Evolutionary conservation across 176 grass and related monocot genomes (phyloP).

Genomic region (Calamus simplicifolius): DNA sequence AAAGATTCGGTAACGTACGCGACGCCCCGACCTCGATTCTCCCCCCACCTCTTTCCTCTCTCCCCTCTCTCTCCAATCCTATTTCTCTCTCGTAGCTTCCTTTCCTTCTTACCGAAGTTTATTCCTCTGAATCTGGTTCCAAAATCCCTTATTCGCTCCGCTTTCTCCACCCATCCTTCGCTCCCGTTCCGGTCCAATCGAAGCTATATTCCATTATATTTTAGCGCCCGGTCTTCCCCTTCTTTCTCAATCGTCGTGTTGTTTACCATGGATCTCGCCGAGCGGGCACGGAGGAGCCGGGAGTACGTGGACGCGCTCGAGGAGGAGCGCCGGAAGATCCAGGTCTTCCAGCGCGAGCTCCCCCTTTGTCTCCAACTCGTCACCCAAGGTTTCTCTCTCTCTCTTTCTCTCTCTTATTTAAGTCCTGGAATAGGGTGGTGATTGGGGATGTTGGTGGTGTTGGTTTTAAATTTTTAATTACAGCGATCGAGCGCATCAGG

Average conservation of each 20-base stretch:
- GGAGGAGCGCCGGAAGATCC: slow-evolving; percentile 3
- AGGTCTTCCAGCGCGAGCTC: neutral
- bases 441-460: neutral
- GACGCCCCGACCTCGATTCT: too few relatives aligned
- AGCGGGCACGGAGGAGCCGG: neutral
- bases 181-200: too few relatives aligned
- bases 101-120: too few relatives aligned
- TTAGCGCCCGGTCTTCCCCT: neutral
- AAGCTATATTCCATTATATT: too few relatives aligned
- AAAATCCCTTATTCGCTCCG: too few relatives aligned
- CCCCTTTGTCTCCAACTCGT: slow-evolving; percentile 1
- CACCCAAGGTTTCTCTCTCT: neutral
- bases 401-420: neutral
- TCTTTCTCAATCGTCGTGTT: neutral
- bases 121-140: too few relatives aligned
- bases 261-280: neutral
- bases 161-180: too few relatives aligned
- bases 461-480: neutral
- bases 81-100: too few relatives aligned
- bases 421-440: neutral
- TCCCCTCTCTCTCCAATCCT: too few relatives aligned
- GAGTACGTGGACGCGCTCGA: slow-evolving; percentile 2
- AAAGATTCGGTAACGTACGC: too few relatives aligned
- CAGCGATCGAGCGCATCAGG: neutral
- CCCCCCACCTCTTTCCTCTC: too few relatives aligned